These are phyloP conservation scores for Pseudogymnoascus sp. DNA, from an alignment of 2,329 filamentous ascomycete species.

Conservation along the genomic window DNA sequence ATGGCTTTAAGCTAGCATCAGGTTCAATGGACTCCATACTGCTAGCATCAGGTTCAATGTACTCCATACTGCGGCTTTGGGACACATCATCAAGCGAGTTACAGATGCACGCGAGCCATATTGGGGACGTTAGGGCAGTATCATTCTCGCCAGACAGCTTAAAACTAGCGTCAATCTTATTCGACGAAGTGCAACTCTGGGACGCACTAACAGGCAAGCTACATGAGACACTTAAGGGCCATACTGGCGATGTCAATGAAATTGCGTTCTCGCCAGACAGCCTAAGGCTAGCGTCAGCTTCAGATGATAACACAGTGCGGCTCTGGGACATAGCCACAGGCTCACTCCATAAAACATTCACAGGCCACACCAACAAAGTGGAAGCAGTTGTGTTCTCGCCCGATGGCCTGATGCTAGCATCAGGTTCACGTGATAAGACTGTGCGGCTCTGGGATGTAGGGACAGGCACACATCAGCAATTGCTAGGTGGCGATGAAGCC, in stretches of 20 bases:
- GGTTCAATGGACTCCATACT: slow-evolving; percentile 63
- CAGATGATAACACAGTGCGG: too few species aligned
- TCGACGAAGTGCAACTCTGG: background rate
- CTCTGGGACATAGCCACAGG: background rate
- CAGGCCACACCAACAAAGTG: too few species aligned
- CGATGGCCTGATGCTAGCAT: background rate
- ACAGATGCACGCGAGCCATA: too few species aligned
- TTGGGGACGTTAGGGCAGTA: background rate
- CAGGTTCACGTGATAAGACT: background rate
- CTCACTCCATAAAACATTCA: too few species aligned
- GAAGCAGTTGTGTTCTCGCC: background rate
- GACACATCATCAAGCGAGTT: slow-evolving; percentile 51
- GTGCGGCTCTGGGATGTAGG: background rate
- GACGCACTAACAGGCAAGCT: background rate
- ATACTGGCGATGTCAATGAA: too few species aligned
- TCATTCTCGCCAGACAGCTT: background rate
- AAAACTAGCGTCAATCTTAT: background rate
- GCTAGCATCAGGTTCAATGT: slow-evolving; percentile 62
- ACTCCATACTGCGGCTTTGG: slow-evolving; percentile 61
- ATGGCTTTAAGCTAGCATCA: slow-evolving; percentile 60
- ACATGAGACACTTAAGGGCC: too few species aligned
- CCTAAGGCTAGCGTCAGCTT: too few species aligned
- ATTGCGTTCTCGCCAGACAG: too few species aligned
- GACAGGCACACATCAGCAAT: too few species aligned
- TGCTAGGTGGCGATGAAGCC: background rate